Evolutionary conservation across 1,139 yeast genomes (phyloP).

Genomic region (Sugiyamaella castrensis): DNA sequence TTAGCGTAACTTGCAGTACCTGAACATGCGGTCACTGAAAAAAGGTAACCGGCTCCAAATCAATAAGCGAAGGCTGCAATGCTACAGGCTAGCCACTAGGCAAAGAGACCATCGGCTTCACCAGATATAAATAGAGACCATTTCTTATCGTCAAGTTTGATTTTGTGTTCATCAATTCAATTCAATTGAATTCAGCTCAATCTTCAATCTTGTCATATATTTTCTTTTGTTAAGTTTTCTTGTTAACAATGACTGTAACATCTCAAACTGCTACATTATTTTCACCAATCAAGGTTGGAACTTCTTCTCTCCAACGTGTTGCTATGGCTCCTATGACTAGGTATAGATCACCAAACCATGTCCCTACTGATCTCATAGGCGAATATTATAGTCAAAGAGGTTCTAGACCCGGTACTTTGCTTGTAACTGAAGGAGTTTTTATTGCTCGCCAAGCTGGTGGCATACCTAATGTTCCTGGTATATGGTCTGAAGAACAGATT

Average conservation of each 20-base stretch:
- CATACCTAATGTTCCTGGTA: slow-evolving; percentile 41
- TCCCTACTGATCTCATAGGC: slow-evolving; percentile 47
- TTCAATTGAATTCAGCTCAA: no score
- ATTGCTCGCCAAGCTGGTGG: slow-evolving; percentile 40
- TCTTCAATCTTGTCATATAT: no score
- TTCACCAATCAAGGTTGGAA: slow-evolving; percentile 32
- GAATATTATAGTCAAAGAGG: slow-evolving; percentile 56
- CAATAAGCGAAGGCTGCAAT: no score
- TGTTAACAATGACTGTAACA: neutral
- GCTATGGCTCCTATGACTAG: slow-evolving; percentile 57
- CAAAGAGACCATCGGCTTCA: no score
- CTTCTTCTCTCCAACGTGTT: slow-evolving; percentile 37
- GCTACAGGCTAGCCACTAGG: no score
- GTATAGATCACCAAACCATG: slow-evolving; percentile 38
- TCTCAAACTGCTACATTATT: slow-evolving; percentile 21
- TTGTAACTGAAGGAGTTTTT: slow-evolving; percentile 46
- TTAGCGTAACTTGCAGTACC: no score
- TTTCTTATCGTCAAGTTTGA: no score
- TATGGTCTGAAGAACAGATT: slow-evolving; percentile 44
- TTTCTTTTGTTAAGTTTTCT: no score
- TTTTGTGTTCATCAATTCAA: no score
- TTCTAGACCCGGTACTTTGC: slow-evolving; percentile 48
- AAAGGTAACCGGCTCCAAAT: no score
- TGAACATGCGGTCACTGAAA: no score
- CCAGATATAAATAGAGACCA: no score